These are phyloP conservation scores for Trametes cinnabarina DNA, from an alignment of 768 basidiomycete species.

Conservation along the genomic window DNA sequence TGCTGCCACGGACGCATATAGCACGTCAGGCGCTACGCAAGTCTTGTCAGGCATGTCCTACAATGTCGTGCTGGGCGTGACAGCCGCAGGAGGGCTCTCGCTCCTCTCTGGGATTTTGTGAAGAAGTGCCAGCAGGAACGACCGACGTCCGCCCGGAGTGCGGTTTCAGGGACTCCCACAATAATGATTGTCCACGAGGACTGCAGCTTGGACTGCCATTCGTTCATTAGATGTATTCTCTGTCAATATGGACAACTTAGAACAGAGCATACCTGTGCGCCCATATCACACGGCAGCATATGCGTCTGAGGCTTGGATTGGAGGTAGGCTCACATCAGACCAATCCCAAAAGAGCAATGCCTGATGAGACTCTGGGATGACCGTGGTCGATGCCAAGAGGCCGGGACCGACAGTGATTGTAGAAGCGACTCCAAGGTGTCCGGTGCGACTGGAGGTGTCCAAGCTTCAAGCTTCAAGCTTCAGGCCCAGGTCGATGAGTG, in stretches of 20 bases:
- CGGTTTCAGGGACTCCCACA: background rate
- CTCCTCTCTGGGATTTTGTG: slow-evolving; percentile 5
- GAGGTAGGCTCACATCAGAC: too few relatives aligned
- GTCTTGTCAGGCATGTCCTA: background rate
- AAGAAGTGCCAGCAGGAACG: background rate
- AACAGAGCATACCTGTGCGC: background rate
- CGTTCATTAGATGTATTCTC: slow-evolving; percentile 7
- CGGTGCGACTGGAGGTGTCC: too few relatives aligned
- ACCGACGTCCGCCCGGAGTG: too few relatives aligned
- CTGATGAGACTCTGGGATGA: too few relatives aligned
- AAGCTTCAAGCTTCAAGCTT: too few relatives aligned
- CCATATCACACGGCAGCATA: too few relatives aligned
- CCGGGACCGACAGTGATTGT: too few relatives aligned
- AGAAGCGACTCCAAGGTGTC: too few relatives aligned
- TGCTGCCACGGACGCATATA: background rate
- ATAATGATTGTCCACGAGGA: slow-evolving; percentile 11
- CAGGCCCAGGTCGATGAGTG: too few relatives aligned
- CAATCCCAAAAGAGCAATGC: too few relatives aligned
- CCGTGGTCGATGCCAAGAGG: too few relatives aligned
- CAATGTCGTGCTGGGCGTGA: background rate
- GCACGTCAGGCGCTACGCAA: background rate
- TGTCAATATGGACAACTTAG: background rate
- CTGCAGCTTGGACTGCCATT: slow-evolving; percentile 14
- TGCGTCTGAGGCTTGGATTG: too few relatives aligned
- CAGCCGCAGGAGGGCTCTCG: slow-evolving; percentile 1